Evolutionary conservation across 2,329 filamentous ascomycete genomes (phyloP).

Genomic region (Penicillium sp.): DNA sequence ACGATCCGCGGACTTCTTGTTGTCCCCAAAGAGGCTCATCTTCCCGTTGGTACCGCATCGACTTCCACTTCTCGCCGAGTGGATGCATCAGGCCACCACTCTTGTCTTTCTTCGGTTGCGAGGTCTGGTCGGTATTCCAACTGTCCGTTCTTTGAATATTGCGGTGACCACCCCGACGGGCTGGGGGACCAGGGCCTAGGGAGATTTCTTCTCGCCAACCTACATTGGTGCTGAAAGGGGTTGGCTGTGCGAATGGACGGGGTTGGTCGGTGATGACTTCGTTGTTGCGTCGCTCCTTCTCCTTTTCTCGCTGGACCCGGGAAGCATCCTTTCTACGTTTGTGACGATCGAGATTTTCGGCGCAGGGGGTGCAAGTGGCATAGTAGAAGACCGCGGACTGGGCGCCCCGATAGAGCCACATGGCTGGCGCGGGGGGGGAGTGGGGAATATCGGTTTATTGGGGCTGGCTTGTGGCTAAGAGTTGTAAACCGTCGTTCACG

Average conservation of each 20-base stretch:
- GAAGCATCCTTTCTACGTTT: conserved; percentile 70
- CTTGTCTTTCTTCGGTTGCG: conserved; percentile 49
- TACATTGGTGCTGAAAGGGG: conserved; percentile 79
- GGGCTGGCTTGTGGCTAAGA: not conserved
- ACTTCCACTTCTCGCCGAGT: conserved; percentile 68
- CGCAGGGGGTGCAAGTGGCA: conserved; percentile 58
- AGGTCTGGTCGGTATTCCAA: conserved; percentile 52
- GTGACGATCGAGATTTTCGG: conserved; percentile 66
- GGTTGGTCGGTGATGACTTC: conserved; percentile 61
- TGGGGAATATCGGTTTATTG: conserved; percentile 8
- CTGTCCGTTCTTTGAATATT: conserved; percentile 56
- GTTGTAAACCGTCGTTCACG: conserved; percentile 17
- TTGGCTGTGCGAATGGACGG: conserved; percentile 71
- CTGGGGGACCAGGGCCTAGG: conserved; percentile 73
- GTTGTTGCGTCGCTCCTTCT: conserved; percentile 63
- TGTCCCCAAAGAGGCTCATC: conserved; percentile 86
- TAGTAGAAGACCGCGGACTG: conserved; percentile 55
- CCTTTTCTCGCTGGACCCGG: conserved; percentile 65
- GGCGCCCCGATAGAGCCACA: conserved; percentile 51
- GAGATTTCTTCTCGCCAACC: conserved; percentile 87
- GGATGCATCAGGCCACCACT: conserved; percentile 36
- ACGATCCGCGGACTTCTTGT: conserved; percentile 57
- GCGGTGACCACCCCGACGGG: conserved; percentile 54
- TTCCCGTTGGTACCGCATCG: conserved; percentile 76
- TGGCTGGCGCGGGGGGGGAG: conserved; percentile 25